phyloP scores from a whole-genome alignment of 768 basidiomycete species.

The Paxillus involutus region DNA sequence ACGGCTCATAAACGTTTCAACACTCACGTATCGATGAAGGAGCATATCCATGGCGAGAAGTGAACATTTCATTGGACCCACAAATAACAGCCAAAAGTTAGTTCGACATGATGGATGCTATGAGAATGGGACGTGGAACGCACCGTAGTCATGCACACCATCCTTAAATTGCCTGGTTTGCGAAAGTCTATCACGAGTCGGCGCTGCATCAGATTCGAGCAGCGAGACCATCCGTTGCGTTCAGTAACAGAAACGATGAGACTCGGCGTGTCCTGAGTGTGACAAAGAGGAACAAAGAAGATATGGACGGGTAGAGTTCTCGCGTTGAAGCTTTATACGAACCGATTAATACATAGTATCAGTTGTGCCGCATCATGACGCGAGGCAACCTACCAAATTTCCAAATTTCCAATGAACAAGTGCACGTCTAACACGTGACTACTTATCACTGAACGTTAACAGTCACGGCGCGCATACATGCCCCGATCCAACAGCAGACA shows the following conservation, averaged over 20 bases:
- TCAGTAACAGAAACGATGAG: neutral
- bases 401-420: no score
- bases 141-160: constrained; percentile 43
- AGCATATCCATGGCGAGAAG: constrained; percentile 39
- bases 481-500: no score
- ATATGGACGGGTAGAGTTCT: neutral
- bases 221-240: neutral
- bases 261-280: neutral
- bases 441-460: no score
- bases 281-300: neutral
- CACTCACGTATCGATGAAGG: constrained; percentile 67
- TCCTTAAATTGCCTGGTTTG: constrained; percentile 35
- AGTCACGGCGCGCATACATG: no score
- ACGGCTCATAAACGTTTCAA: neutral
- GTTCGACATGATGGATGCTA: neutral
- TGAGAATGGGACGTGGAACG: constrained; percentile 2
- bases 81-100: neutral
- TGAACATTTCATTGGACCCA: constrained; percentile 8
- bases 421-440: no score
- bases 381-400: neutral
- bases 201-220: neutral
- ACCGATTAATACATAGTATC: no score
- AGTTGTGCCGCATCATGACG: no score
- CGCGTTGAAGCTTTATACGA: neutral
- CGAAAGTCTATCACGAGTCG: constrained; percentile 2